Percentiles rank a stretch among this genome's conserved stretches.
Evolutionary conservation across 2,329 filamentous ascomycete genomes (phyloP).

Genomic region (Claviceps cyperi): DNA sequence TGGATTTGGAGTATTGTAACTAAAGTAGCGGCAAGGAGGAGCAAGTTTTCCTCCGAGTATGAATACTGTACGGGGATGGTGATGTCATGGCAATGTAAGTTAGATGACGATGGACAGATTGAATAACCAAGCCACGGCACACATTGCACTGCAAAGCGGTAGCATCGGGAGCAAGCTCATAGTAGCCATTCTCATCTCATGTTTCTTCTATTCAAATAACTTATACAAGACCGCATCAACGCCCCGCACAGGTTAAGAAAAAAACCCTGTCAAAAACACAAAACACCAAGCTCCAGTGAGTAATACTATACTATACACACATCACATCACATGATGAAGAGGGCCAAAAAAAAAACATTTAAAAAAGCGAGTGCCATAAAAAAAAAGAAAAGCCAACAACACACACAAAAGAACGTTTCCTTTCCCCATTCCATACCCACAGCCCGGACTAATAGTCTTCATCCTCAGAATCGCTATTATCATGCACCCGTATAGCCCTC

Average conservation of each 20-base stretch:
- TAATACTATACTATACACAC: too few relatives aligned
- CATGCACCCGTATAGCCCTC: conserved; percentile 61
- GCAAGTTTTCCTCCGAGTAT: too few relatives aligned
- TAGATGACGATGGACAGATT: not conserved
- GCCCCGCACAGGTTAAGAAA: not conserved
- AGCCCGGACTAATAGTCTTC: conserved; percentile 24
- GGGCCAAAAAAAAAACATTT: not conserved
- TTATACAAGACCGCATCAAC: not conserved
- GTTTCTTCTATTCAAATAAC: not conserved
- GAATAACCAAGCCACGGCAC: not conserved
- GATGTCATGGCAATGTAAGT: not conserved
- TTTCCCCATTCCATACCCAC: too few relatives aligned
- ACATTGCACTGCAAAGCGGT: not conserved
- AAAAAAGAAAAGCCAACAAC: not conserved
- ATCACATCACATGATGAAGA: not conserved
- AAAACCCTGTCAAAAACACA: too few relatives aligned
- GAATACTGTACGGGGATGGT: too few relatives aligned
- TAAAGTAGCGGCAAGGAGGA: too few relatives aligned
- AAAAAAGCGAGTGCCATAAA: not conserved
- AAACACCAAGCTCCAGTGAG: too few relatives aligned
- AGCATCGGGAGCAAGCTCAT: too few relatives aligned
- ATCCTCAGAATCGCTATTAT: conserved; percentile 61
- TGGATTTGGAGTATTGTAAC: not conserved
- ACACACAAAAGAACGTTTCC: not conserved
- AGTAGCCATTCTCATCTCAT: too few relatives aligned